Conservation (phyloP, 495 filamentous ascomycete species). For the Astrothelium macrocarpum region DNA sequence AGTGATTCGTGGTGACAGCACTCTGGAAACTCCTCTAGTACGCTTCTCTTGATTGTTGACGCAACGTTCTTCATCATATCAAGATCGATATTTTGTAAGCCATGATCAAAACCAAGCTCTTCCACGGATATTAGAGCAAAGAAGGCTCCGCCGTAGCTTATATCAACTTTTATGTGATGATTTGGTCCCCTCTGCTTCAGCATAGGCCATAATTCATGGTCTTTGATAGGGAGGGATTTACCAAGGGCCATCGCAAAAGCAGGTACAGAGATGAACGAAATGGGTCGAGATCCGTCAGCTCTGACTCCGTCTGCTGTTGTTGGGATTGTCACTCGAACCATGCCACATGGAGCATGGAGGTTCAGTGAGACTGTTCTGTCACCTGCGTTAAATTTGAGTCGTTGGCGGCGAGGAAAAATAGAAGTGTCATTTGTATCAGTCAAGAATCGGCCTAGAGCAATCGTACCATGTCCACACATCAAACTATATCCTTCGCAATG, state of each 20-base stretch:
- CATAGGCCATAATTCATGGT: slow-evolving; percentile 8
- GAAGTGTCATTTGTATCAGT: slow-evolving; percentile 11
- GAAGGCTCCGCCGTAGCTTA: slow-evolving; percentile 16
- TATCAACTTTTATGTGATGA: slow-evolving; percentile 4
- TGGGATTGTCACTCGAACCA: slow-evolving; percentile 11
- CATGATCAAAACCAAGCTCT: slow-evolving; percentile 9
- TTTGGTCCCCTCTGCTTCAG: not conserved
- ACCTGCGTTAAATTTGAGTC: not conserved
- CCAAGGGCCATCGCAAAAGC: slow-evolving; percentile 3
- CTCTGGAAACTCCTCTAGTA: not conserved
- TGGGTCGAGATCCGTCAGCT: slow-evolving; percentile 6
- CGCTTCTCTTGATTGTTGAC: not conserved
- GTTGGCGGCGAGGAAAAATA: slow-evolving; percentile 4
- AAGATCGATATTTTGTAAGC: slow-evolving; percentile 9
- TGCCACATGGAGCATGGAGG: slow-evolving; percentile 15
- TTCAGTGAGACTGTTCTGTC: slow-evolving; percentile 5
- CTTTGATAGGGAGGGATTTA: not conserved
- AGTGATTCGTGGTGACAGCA: not conserved
- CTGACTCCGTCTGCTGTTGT: not conserved
- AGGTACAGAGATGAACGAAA: slow-evolving; percentile 10
- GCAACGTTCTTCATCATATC: slow-evolving; percentile 6
- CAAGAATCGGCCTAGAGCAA: slow-evolving; percentile 17
- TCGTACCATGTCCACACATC: slow-evolving; percentile 22
- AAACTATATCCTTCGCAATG: slow-evolving; percentile 17
- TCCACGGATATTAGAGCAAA: slow-evolving; percentile 3